These are phyloP conservation scores for Fusarium chuoi DNA, from an alignment of 2,329 filamentous ascomycete genomes.

Conservation along the genomic window DNA sequence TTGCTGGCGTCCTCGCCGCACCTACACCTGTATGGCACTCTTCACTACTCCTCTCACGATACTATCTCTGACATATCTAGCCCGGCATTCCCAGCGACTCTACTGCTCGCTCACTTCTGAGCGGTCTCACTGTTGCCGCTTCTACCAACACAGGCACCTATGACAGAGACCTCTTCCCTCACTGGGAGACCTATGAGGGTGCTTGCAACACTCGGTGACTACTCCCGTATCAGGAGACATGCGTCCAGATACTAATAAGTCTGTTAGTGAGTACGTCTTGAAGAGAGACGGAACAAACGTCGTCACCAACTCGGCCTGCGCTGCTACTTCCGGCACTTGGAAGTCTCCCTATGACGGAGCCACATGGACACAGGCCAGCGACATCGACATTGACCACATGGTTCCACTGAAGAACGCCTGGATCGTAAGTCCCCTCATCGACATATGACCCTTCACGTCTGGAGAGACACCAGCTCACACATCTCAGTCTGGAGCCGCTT, in stretches of 20 bases:
- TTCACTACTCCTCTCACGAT: neutral
- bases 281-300: conserved; percentile 75
- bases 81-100: conserved; percentile 71
- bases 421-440: conserved; percentile 62
- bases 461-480: conserved; percentile 9
- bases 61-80: conserved; percentile 15
- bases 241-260: conserved; percentile 9
- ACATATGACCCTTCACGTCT: neutral
- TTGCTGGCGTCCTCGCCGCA: conserved; percentile 45
- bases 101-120: conserved; percentile 67
- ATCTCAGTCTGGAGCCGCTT: conserved; percentile 72
- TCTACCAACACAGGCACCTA: conserved; percentile 67
- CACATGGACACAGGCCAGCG: conserved; percentile 72
- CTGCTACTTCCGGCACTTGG: conserved; percentile 75
- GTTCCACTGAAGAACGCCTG: conserved; percentile 85
- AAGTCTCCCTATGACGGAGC: conserved; percentile 77
- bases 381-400: conserved; percentile 86
- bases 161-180: conserved; percentile 74
- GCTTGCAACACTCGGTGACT: conserved; percentile 73
- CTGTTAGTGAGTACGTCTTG: conserved; percentile 13
- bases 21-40: conserved; percentile 44
- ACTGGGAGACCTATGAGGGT: conserved; percentile 74
- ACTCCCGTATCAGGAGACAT: no score
- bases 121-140: conserved; percentile 65
- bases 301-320: conserved; percentile 67